Evolutionary conservation across 2,329 filamentous ascomycete species (phyloP), one percentile per base, ranked within the genome.

Genomic region (Paramyrothecium sp.): DNA sequence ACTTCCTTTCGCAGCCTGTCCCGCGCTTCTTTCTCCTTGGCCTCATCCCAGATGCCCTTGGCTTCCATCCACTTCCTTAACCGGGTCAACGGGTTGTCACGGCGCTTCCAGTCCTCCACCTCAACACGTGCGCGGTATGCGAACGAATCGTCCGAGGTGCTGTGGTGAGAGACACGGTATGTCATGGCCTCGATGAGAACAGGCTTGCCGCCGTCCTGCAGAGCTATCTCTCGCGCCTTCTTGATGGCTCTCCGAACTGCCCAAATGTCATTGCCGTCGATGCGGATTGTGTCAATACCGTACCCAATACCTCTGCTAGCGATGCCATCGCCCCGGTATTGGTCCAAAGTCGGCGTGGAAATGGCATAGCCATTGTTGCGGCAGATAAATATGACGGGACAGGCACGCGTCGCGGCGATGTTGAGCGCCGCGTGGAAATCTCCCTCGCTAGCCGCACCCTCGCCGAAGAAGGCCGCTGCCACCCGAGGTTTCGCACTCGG

Each of bases 121-220:
- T 99, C 95, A 1, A 97, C 88, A 23, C 89, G 87, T 2, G 93
- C 92, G 10, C 95, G 89, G 77, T 99, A 99, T 1, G 95, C 95
- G 68, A 97, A 99, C 23, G 90, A 95, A 75, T 99, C 95, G 69
- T 99, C 95, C 0, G 90, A 95, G 1, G 95, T 99, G 74, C 92
- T 97, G 77, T 99, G 95, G 71, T 99, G 92, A 7, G 91, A 94
- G 48, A 98, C 93, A n/a, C 95, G 92, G 75, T 99, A 99, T 22
- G 91, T 94, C 91, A 99, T 96, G 56, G 92, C 92, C 75, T 99
- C 95, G 46, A 99, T 89, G 8, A 99, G 78, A 0, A 99, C 84
- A 0, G 92, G 92, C 61, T 84, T 86, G 3, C 91, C 90, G n/a
- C 91, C 91, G 48, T 91, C 87, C 56, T 89, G 79, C 3, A 98